These are phyloP conservation scores for Coemansia erecta DNA, from an alignment of 192 early-diverging fungal genomes.

Conservation along the genomic window DNA sequence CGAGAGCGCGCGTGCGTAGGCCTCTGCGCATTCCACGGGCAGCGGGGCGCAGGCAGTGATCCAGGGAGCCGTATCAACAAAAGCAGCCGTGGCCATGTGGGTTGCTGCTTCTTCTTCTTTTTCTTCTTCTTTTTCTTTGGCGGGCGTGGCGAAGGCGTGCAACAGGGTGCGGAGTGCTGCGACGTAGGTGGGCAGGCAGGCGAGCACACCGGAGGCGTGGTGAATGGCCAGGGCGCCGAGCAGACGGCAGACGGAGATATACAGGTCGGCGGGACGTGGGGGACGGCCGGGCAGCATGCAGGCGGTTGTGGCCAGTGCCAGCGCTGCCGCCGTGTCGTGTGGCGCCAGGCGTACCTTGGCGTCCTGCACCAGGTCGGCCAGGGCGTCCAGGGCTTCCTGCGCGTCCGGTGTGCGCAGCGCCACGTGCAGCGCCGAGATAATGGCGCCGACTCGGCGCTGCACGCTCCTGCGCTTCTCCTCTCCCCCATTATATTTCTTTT, in stretches of 20 bases:
- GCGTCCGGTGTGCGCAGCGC: no score
- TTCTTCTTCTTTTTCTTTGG: no score
- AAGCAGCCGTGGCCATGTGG: no score
- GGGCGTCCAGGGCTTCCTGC: no score
- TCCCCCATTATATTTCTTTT: no score
- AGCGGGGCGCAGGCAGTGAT: conserved; percentile 32
- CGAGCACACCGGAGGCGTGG: conserved; percentile 22
- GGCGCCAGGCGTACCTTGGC: conserved; percentile 31
- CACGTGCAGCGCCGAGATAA: conserved; percentile 22
- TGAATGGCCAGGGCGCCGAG: conserved; percentile 23
- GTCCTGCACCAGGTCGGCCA: conserved; percentile 12
- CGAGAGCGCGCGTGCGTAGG: conserved; percentile 34
- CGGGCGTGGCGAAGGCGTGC: conserved; percentile 41
- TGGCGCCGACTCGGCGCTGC: conserved; percentile 24
- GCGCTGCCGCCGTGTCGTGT: conserved; percentile 26
- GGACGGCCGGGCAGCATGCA: conserved; percentile 11
- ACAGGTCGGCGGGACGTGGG: conserved; percentile 13
- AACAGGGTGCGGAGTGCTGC: conserved; percentile 23
- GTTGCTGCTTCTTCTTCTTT: no score
- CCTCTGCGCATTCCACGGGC: conserved; percentile 29
- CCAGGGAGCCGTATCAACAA: conserved; percentile 51
- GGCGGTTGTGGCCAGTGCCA: conserved; percentile 18
- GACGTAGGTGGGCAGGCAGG: conserved; percentile 16
- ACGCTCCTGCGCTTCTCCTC: conserved; percentile 27
- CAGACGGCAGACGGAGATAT: conserved; percentile 13